Percentiles rank a stretch among this genome's conserved stretches.
Conservation (phyloP, 257 asterid genomes). For the Solanum ossicruentum region DNA sequence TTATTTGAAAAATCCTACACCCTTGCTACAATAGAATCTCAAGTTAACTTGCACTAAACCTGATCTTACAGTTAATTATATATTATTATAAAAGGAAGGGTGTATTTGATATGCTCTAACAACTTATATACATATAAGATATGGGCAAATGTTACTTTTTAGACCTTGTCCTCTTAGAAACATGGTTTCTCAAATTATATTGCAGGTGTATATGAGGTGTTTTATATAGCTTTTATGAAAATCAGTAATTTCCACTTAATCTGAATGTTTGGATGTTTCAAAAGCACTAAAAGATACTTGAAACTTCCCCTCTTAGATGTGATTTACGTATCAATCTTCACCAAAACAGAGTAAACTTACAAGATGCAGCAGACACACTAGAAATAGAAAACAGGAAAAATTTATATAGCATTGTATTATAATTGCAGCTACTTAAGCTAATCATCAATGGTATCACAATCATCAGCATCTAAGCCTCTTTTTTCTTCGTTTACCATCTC, state of each 20-base stretch:
- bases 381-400: neutral
- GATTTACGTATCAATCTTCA: too few relatives aligned
- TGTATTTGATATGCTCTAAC: neutral
- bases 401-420: neutral
- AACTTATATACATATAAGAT: neutral
- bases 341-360: too few relatives aligned
- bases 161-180: neutral
- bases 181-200: neutral
- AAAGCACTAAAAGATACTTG: neutral
- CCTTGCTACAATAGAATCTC: neutral
- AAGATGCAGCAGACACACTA: neutral
- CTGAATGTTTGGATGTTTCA: neutral
- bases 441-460: neutral
- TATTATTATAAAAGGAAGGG: neutral
- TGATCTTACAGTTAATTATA: neutral
- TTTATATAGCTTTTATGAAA: neutral
- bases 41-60: neutral
- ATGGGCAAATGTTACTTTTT: neutral
- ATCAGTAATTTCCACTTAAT: neutral
- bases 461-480: neutral
- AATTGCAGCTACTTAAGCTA: neutral
- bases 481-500: neutral
- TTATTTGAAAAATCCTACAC: neutral
- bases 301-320: too few relatives aligned
- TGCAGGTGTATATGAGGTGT: neutral